These are phyloP conservation scores for Boletus subcaerulescens DNA, from an alignment of 768 basidiomycete species.

Conservation along the genomic window DNA sequence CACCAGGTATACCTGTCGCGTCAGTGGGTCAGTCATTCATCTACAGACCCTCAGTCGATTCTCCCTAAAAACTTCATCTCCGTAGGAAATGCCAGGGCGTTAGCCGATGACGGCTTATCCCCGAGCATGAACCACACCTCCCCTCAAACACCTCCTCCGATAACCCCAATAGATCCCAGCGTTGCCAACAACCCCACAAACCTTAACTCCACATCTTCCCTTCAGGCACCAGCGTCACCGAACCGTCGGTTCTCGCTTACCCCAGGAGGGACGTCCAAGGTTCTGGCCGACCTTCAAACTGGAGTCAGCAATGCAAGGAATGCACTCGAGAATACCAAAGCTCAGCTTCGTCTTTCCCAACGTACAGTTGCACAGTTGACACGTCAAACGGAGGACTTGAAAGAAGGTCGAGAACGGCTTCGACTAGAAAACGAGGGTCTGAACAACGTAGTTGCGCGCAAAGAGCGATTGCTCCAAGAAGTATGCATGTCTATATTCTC, in stretches of 20 bases:
- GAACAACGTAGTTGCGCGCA: conserved; percentile 84
- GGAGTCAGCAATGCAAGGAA: conserved; percentile 77
- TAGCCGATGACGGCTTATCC: conserved; percentile 68
- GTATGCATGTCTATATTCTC: conserved; percentile 35
- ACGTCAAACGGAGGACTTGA: conserved; percentile 83
- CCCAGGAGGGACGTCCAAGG: conserved; percentile 81
- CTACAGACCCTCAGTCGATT: background rate
- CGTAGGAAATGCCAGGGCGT: conserved; percentile 77
- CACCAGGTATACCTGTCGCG: conserved; percentile 69
- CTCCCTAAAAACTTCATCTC: conserved; percentile 19
- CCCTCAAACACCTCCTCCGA: conserved; percentile 29
- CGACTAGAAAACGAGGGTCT: conserved; percentile 83
- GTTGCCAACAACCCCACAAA: conserved; percentile 22
- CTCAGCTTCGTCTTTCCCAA: conserved; percentile 77
- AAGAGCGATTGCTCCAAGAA: conserved; percentile 85
- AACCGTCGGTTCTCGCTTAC: conserved; percentile 59
- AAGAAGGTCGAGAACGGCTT: conserved; percentile 80
- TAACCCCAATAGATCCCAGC: conserved; percentile 37
- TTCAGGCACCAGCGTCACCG: conserved; percentile 47
- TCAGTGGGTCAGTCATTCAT: conserved; percentile 61
- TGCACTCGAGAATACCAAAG: conserved; percentile 83
- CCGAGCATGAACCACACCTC: conserved; percentile 33
- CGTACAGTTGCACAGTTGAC: conserved; percentile 81
- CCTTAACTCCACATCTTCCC: conserved; percentile 36
- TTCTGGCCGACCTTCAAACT: conserved; percentile 82